Base-by-base conservation (phyloP, 768 basidiomycete species). In the Kwoniella dejecticola region DNA sequence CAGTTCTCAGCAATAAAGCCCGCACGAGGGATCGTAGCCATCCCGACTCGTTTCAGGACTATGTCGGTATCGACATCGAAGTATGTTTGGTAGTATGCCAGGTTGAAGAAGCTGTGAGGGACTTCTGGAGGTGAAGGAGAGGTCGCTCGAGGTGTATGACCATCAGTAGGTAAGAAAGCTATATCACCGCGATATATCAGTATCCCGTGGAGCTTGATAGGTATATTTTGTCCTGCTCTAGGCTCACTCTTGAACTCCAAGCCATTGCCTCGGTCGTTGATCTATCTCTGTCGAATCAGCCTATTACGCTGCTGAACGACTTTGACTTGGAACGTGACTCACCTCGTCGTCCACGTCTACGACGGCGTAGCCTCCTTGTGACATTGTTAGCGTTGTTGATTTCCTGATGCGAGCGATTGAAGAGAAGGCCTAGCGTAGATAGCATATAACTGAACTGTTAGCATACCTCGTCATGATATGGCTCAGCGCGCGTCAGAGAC, bases 261-360 rank as follows among this genome's bases (percentile, higher is more conserved):
- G 12, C 69, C 67, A 47, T 59, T 57, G 11, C 33, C 46, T 36
- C 50, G 45, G n/a, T 47, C 45, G n/a, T 47, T 45, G 31, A 62
- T 36, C 52, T 33, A 38, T 29, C 30, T 12, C n/a, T 49, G 12
- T 2, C 24, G 11, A 2, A 17, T 40, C n/a, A 42, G 50, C 36
- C 47, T 29, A 12, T 44, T 24, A 48, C 13, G 21, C 26, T 52
- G 49, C 15, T 6, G 7, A 17, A 24, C 30, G 36, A 47, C 29
- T 8, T n/a, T 19, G 12, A 23, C 6, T 40, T 6, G 24, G 13
- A 27, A 31, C 21, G 53, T n/a, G n/a, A n/a, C 75, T 61, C 53
- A 75, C 75, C 27, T 76, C 75, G n/a, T 75, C 77, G 44, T 78
- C 77, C 21, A 70, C 75, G 42, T 78, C 77, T 17, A 78, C 75